phyloP scores from a whole-genome alignment of 495 filamentous ascomycete species.

The Neurospora tetraspora region DNA sequence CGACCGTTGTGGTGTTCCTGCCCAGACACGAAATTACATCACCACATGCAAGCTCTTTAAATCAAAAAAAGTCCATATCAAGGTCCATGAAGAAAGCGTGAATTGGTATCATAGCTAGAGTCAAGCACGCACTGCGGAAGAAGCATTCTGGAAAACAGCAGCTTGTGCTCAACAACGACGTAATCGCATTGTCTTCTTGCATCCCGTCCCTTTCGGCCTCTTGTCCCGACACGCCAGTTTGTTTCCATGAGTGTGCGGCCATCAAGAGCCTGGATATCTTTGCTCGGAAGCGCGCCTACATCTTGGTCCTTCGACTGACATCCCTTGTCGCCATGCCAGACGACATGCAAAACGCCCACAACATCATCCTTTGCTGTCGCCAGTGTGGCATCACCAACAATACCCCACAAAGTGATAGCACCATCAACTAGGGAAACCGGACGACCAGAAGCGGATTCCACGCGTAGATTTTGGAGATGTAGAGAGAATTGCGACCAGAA shows the following conservation, averaged over 20 bases:
- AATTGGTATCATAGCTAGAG: not conserved
- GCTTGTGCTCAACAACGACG: not conserved
- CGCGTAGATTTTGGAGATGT: constrained; percentile 22
- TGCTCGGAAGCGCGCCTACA: not conserved
- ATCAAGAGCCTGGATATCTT: not conserved
- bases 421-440: constrained; percentile 9
- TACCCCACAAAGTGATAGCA: constrained; percentile 13
- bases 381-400: constrained; percentile 7
- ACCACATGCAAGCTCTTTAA: not conserved
- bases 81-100: not conserved
- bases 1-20: no score
- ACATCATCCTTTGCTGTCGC: constrained; percentile 13
- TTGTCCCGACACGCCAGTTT: not conserved
- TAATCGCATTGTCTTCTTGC: constrained; percentile 2
- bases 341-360: constrained; percentile 44
- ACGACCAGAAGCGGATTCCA: constrained; percentile 13
- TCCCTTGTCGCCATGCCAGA: constrained; percentile 15
- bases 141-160: not conserved
- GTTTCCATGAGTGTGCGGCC: not conserved
- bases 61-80: not conserved
- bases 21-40: not conserved
- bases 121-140: not conserved
- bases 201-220: not conserved
- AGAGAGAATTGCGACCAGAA: constrained; percentile 38
- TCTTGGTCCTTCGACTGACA: not conserved